Conservation (phyloP, 306 rosid genomes). For the Citrullus colocynthis region DNA sequence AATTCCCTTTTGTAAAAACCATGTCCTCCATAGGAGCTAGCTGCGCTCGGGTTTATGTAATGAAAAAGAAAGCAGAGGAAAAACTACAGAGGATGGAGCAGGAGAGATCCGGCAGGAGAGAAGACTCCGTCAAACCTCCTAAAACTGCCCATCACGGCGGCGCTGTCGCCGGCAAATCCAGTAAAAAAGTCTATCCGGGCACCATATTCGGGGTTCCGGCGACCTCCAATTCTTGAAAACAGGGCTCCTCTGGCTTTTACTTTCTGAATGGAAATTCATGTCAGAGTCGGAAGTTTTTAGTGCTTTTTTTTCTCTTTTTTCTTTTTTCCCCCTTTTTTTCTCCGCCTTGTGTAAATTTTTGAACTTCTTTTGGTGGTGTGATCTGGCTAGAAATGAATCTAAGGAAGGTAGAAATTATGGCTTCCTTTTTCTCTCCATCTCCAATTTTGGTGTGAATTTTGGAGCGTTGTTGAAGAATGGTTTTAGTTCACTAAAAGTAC, state of each 20-base stretch:
- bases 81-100: constrained; percentile 23
- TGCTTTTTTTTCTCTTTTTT: not conserved
- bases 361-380: not conserved
- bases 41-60: constrained; percentile 26
- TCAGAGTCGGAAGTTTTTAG: not conserved
- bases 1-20: not conserved
- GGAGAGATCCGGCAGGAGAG: constrained; percentile 9
- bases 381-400: not conserved
- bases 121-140: not conserved
- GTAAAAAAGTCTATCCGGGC: constrained; percentile 5
- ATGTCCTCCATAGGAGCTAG: constrained; percentile 34
- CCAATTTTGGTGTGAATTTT: not conserved
- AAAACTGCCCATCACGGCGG: not conserved
- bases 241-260: not conserved
- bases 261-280: not conserved
- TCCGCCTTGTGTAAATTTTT: not conserved
- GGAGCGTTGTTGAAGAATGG: not conserved
- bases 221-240: not conserved
- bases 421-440: not conserved
- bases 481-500: no score
- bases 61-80: constrained; percentile 26
- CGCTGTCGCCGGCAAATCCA: not conserved
- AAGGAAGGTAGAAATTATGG: not conserved
- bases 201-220: not conserved
- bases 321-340: not conserved